phyloP scores from a whole-genome alignment of 495 filamentous ascomycete species.

The Neurospora sp. region DNA sequence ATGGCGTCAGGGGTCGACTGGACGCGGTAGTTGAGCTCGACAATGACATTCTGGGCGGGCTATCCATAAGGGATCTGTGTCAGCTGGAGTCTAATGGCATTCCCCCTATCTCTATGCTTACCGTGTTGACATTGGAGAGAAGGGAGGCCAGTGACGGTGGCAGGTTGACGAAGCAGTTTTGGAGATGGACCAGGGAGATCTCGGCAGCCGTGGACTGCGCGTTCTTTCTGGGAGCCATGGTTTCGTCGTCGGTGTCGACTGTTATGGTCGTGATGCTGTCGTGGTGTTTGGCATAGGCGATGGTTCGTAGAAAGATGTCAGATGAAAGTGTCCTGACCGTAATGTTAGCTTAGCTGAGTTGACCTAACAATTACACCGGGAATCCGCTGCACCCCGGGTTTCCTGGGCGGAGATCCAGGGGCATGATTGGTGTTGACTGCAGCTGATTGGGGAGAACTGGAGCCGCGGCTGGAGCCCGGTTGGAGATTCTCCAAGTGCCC shows the following conservation, averaged over 20 bases:
- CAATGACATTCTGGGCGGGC: slow-evolving; percentile 89
- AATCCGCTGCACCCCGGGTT: neutral
- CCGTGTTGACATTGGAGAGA: slow-evolving; percentile 78
- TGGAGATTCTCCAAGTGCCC: neutral
- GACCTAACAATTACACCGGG: neutral
- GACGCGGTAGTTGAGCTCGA: slow-evolving; percentile 67
- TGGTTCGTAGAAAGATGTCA: neutral
- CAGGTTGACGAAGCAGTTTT: slow-evolving; percentile 90
- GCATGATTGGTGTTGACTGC: neutral
- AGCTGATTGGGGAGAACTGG: neutral
- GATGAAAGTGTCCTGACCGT: neutral
- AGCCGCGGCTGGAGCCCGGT: too few relatives aligned
- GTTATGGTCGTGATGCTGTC: neutral
- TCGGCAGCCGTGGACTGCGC: slow-evolving; percentile 60
- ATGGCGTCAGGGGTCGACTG: slow-evolving; percentile 25
- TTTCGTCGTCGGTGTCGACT: neutral
- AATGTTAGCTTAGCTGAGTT: neutral
- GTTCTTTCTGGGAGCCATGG: slow-evolving; percentile 56
- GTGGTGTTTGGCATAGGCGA: neutral
- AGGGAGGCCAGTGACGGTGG: slow-evolving; percentile 73
- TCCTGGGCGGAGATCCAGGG: neutral
- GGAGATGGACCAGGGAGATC: slow-evolving; percentile 69
- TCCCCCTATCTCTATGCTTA: slow-evolving; percentile 32
- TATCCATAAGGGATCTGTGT: slow-evolving; percentile 16
- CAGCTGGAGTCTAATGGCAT: neutral